These are phyloP conservation scores for Fusarium guadeloupense DNA, from an alignment of 2,329 filamentous ascomycete genomes.

Conservation along the genomic window DNA sequence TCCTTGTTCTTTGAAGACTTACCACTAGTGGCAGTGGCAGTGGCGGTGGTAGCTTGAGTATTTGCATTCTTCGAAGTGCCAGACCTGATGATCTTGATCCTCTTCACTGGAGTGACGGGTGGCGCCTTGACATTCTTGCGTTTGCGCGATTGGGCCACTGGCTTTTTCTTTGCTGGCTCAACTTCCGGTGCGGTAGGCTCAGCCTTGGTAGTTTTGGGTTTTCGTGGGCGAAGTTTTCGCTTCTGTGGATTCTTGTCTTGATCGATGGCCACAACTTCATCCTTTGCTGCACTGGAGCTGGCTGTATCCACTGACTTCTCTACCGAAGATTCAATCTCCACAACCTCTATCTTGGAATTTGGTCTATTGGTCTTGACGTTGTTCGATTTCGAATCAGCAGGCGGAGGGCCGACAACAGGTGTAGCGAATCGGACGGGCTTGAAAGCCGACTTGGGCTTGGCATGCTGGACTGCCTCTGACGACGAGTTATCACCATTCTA, in stretches of 20 bases:
- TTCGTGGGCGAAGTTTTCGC: conserved; percentile 37
- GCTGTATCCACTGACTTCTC: not conserved
- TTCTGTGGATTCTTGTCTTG: conserved; percentile 26
- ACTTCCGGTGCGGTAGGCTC: conserved; percentile 9
- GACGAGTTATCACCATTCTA: conserved; percentile 47
- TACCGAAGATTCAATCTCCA: not conserved
- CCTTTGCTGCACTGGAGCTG: not conserved
- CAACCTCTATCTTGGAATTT: not conserved
- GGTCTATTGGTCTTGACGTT: conserved; percentile 8
- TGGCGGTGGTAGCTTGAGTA: not conserved
- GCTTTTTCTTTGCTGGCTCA: conserved; percentile 20
- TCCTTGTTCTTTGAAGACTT: conserved; percentile 1
- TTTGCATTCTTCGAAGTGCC: conserved; percentile 1
- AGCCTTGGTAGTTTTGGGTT: conserved; percentile 20
- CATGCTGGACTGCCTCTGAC: conserved; percentile 31
- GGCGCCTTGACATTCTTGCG: conserved; percentile 10
- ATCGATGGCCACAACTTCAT: conserved; percentile 1
- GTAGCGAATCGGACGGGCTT: conserved; percentile 41
- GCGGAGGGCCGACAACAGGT: conserved; percentile 33
- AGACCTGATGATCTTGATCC: conserved; percentile 10
- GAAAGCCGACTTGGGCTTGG: conserved; percentile 18
- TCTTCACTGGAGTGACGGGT: conserved; percentile 4
- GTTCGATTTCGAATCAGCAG: conserved; percentile 22
- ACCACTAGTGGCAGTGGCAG: not conserved
- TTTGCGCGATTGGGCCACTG: conserved; percentile 7